Evolutionary conservation across 2,329 filamentous ascomycete genomes (phyloP), one percentile per base, ranked within the genome.

Genomic region (Ophiostoma novo-ulmi): DNA sequence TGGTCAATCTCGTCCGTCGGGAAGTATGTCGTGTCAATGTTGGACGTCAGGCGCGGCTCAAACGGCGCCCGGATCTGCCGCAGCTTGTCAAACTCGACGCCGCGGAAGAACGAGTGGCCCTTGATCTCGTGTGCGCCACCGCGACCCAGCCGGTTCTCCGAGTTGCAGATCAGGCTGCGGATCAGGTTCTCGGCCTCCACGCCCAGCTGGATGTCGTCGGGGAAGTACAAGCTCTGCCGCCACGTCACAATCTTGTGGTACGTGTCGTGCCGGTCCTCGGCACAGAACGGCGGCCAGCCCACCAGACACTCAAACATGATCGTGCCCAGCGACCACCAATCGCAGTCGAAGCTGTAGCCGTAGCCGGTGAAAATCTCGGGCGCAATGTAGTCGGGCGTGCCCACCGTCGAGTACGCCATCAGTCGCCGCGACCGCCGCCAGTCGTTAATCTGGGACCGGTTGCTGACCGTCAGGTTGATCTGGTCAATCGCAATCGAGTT

Each of bases 261-360:
- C 1, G 95, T 98, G 80, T 98, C 95, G 78, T 97, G 94, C 72
- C 93, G 92, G 79, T 98, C 94, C 80, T 99, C 95, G 26, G 95
- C 94, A 80, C 95, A 99, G 87, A 99, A 99, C 39, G 95, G 95
- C 70, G 95, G 95, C 95, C 95, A 99, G 76, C 95, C 95, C 73
- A 99, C 93, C 75, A 99, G 85, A 80, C 95, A 99, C 81, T 99
- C 95, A 77, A 98, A 99, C 95, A 99, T 98, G 82, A 99, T 99
- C 64, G 95, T 97, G 69, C 95, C 95, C 68, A 99, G 87, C 31
- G 92, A 97, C 95, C 95, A 99, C 95, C 95, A 99, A 84, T 99
- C 95, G 79, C 95, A 99, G 78, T 96, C 91, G 77, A 94, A 97
- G 71, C 93, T 92, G 82, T 99, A 99, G 67, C 95, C 95, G 77